phyloP scores from a whole-genome alignment of 2,329 filamentous ascomycete genomes.

The Ceratocystis huliohia region DNA sequence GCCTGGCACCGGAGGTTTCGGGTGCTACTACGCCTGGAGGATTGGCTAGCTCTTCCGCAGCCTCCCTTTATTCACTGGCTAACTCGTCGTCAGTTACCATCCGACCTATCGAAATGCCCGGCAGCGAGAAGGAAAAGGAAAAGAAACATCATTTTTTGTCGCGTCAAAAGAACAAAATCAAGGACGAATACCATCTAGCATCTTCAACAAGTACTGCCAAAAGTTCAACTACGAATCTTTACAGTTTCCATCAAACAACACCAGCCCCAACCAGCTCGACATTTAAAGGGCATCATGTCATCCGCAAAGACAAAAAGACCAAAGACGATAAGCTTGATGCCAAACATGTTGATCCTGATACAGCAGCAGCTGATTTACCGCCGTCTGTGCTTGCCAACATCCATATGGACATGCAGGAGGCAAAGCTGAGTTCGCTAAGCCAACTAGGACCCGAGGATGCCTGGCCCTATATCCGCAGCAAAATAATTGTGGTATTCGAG shows the following conservation, averaged over 20 bases:
- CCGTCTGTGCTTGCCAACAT: slow-evolving; percentile 16
- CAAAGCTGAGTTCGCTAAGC: slow-evolving; percentile 12
- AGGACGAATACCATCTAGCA: slow-evolving; percentile 59
- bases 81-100: slow-evolving; percentile 69
- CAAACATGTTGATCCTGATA: slow-evolving; percentile 14
- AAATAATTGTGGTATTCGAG: slow-evolving; percentile 65
- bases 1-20: slow-evolving; percentile 32
- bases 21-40: slow-evolving; percentile 37
- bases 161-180: slow-evolving; percentile 65
- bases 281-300: slow-evolving; percentile 16
- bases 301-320: slow-evolving; percentile 20
- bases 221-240: slow-evolving; percentile 57
- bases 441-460: slow-evolving; percentile 51
- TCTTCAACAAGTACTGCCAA: slow-evolving; percentile 66
- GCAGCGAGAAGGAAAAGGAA: slow-evolving; percentile 43
- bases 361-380: slow-evolving; percentile 13
- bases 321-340: slow-evolving; percentile 25
- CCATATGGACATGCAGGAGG: slow-evolving; percentile 17
- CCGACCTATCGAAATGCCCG: slow-evolving; percentile 43
- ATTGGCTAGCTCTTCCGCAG: background rate
- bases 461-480: slow-evolving; percentile 67
- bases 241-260: slow-evolving; percentile 64
- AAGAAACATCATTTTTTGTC: slow-evolving; percentile 72
- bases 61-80: slow-evolving; percentile 56
- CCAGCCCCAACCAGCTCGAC: slow-evolving; percentile 45